A percentile compares a stretch with the other conserved stretches of the same genome.
Conservation (phyloP, 23 red algal species). For the Chondrus crispus region DNA sequence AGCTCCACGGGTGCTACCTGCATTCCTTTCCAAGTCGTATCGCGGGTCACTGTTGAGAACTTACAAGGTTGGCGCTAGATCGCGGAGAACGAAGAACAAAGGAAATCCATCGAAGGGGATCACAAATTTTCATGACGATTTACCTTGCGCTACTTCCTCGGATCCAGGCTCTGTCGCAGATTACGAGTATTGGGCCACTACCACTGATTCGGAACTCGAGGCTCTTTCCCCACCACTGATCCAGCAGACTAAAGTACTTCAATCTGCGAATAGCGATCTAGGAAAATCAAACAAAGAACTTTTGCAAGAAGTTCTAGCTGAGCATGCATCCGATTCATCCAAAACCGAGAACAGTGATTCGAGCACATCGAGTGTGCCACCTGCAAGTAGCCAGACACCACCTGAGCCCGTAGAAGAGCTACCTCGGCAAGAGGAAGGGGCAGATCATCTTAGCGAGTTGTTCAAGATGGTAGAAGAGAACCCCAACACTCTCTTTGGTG, state of each 20-base stretch:
- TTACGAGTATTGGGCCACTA: constrained; percentile 31
- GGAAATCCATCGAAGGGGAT: no score
- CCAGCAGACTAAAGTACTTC: neutral
- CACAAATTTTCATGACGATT: no score
- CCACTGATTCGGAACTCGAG: neutral
- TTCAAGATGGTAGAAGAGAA: neutral
- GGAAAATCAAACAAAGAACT: neutral
- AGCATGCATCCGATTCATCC: neutral
- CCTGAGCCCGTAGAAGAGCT: neutral
- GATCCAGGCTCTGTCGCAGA: neutral
- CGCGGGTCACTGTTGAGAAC: constrained; percentile 17
- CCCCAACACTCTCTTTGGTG: neutral
- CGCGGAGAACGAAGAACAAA: neutral
- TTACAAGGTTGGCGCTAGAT: neutral
- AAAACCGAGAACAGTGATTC: neutral
- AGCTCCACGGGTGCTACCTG: neutral
- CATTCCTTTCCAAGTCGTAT: constrained; percentile 17
- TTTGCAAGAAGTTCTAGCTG: neutral
- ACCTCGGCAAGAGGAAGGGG: neutral
- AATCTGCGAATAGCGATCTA: neutral
- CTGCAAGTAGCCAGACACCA: neutral
- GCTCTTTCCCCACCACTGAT: neutral
- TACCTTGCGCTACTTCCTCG: neutral
- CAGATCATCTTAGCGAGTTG: neutral
- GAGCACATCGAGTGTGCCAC: neutral